Evolutionary conservation across 148 eudicot genomes (phyloP), one percentile per base, ranked within the genome.

Genomic region (Rhododendron simsii): DNA sequence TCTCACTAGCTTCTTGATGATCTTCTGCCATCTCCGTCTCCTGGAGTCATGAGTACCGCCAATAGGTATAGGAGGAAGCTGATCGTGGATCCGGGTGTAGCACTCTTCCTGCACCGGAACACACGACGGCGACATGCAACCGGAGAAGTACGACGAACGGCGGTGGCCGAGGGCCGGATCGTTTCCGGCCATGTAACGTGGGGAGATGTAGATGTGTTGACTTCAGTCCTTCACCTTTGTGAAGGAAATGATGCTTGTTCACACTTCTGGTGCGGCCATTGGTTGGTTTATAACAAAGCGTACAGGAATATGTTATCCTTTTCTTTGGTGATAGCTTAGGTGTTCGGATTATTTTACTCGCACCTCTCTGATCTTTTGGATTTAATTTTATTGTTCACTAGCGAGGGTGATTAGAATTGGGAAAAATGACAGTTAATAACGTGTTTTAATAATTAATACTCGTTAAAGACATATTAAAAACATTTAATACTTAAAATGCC

Each of bases 51-150:
- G 5, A 1, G 5, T 3, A n/a, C 83, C 74, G 7, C 69, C 28
- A 48, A 9, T 9, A 1, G 50, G 50, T 6, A 55, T 30, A 4
- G 87, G 73, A 47, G 35, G 53, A 23, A 33, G 21, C 75, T 89
- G 33, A 67, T 67, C 15, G 37, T 69, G 39, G 53, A 95, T 90
- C 28, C 95, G 91, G 1, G 93, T 80, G 88, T 94, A 94, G 89
- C 93, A 94, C 3, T 91, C 92, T 41, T 94, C 94, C 51, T 90
- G 93, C n/a, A 88, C 93, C 11, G 93, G 91, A 37, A 92, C 84
- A 83, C 96, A 94, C 20, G 92, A 90, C 50, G 96, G 95, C 5
- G 98, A 94, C 93, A 90, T 91, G 65, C 95, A 95, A 21, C 91
- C 91, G 86, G 91, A 80, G 71, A 94, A 85, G 88, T 91, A 92